Evolutionary conservation across 2,329 filamentous ascomycete genomes (phyloP), one percentile per base, ranked within the genome.

Genomic region (Sarocladium oryzae): DNA sequence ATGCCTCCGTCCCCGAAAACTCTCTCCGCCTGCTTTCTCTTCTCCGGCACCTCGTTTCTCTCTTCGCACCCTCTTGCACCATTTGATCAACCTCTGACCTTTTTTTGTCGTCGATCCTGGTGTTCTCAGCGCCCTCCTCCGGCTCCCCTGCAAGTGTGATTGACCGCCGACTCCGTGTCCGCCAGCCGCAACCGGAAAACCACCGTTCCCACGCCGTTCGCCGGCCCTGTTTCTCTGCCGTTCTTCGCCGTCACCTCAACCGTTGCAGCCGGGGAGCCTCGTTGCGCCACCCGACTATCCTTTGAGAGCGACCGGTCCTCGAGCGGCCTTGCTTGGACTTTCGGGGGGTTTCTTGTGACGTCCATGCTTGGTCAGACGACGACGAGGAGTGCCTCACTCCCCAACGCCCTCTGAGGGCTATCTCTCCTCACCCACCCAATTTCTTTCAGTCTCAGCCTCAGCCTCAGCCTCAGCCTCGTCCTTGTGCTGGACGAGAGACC

Each of bases 161-260:
- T 48, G 10, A n/a, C 5, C 43, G 16, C 43, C 43, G 43, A 48
- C 26, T 48, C 43, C 43, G 43, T 30, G 43, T 11, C 43, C 43
- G 43, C 28, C 43, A 18, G 8, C 43, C 16, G 26, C 24, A 18
- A 23, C 28, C 43, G 26, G 43, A 21, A 18, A 30, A 7, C 26
- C 43, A n/a, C 26, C 28, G 43, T 43, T 24, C 21, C 43, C 28
- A 48, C 43, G 43, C 43, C 43, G 43, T 33, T 33, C n/a, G 16
- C 43, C 26, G 43, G 26, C 26, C 10, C 18, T 48, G 10, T 15
- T 30, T 33, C 13, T 48, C 43, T n/a, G 33, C 43, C 43, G 43
- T 48, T 16, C n/a, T 13, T 43, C 40, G 40, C 43, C 43, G 43
- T 32, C n/a, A 21, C 43, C 43, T 20, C 43, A 33, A 18, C 23